Evolutionary conservation across 208 protist species (phyloP).

Genomic region (Naegleria fowleri): DNA sequence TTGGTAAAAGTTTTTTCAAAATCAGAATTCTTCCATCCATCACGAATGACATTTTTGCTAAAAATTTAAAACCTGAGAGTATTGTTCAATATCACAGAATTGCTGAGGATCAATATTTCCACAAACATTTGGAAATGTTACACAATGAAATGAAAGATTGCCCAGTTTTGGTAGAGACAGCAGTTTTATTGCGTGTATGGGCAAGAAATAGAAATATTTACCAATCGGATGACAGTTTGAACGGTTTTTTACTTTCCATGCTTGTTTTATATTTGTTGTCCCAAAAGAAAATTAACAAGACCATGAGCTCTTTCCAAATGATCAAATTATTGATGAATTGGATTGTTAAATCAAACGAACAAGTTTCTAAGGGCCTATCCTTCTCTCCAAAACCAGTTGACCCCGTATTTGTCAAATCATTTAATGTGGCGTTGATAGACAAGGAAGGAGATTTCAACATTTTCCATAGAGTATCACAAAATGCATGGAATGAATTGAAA

Average conservation of each 20-base stretch:
- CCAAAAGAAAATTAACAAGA: not conserved
- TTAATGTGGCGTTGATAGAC: not conserved
- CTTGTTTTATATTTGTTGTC: not conserved
- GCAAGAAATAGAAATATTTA: not conserved
- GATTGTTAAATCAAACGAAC: not conserved
- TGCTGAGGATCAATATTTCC: not conserved
- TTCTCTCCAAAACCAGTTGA: not conserved
- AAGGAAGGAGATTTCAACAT: not conserved
- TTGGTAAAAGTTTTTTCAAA: not conserved
- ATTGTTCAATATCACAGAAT: not conserved
- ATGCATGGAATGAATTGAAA: not conserved
- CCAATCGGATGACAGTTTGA: not conserved
- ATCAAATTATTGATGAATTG: slow-evolving; percentile 12
- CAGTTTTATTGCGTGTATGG: slow-evolving; percentile 2
- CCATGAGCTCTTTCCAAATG: slow-evolving; percentile 19
- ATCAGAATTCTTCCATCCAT: not conserved
- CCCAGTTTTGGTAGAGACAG: not conserved
- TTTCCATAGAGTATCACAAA: not conserved
- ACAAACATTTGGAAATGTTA: not conserved
- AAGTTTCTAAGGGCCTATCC: not conserved
- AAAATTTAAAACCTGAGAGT: not conserved
- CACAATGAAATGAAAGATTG: slow-evolving; percentile 24
- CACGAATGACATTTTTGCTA: not conserved
- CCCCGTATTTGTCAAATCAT: not conserved
- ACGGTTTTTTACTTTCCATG: slow-evolving; percentile 15